Evolutionary conservation across 148 eudicot genomes (phyloP).

Genomic region (Vaccinium vitisidaea): DNA sequence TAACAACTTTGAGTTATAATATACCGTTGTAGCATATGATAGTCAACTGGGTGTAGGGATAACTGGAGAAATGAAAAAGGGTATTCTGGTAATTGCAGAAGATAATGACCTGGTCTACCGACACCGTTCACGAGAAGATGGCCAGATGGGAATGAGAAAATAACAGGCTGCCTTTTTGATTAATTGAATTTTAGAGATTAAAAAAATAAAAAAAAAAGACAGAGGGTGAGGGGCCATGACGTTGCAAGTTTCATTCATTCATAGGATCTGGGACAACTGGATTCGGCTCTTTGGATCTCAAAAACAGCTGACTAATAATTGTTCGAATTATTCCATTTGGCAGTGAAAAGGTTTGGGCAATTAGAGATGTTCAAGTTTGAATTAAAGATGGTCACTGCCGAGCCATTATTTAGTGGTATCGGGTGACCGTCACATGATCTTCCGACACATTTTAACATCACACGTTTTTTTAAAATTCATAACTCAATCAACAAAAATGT

Average conservation of each 20-base stretch:
- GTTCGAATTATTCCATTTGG: background rate
- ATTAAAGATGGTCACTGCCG: background rate
- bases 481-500: too few relatives aligned
- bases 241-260: background rate
- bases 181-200: background rate
- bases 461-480: too few relatives aligned
- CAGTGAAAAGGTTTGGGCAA: background rate
- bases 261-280: slow-evolving; percentile 19
- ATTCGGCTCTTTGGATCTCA: background rate
- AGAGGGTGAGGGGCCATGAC: background rate
- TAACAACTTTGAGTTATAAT: background rate
- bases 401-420: background rate
- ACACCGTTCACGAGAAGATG: slow-evolving; percentile 7
- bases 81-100: background rate
- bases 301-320: background rate
- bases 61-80: background rate
- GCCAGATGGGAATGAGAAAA: slow-evolving; percentile 9
- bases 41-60: background rate
- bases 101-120: background rate
- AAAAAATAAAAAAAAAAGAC: background rate
- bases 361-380: background rate
- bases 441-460: too few relatives aligned
- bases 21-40: too few relatives aligned
- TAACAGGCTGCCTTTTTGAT: slow-evolving; percentile 15
- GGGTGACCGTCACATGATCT: too few relatives aligned